These are phyloP conservation scores for Medicago ruthenica DNA, from an alignment of 306 rosid genomes.

Conservation along the genomic window DNA sequence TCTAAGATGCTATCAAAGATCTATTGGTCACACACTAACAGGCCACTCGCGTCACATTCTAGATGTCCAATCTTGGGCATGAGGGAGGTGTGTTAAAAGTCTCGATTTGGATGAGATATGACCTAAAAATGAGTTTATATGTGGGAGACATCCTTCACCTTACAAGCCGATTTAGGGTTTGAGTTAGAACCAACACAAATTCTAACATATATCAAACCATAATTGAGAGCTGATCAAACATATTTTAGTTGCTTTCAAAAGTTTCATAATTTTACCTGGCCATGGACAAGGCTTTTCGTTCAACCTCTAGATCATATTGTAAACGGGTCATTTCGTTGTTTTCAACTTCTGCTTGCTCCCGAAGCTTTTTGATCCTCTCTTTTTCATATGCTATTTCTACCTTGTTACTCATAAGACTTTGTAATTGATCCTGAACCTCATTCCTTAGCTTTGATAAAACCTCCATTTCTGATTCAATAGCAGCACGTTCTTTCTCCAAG, in stretches of 20 bases:
- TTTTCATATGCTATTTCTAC: slow-evolving; percentile 82
- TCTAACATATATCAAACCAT: not conserved
- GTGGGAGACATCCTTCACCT: too few species aligned
- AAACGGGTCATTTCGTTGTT: slow-evolving; percentile 79
- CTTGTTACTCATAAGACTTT: slow-evolving; percentile 75
- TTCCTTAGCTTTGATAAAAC: slow-evolving; percentile 72
- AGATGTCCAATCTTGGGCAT: too few species aligned
- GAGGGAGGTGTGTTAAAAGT: too few species aligned
- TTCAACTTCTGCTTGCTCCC: slow-evolving; percentile 84
- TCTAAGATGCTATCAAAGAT: too few species aligned
- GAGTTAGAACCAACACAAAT: too few species aligned
- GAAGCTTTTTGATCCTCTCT: slow-evolving; percentile 76
- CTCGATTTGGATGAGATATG: too few species aligned
- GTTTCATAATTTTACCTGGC: slow-evolving; percentile 75
- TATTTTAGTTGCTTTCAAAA: slow-evolving; percentile 28
- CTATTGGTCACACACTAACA: too few species aligned
- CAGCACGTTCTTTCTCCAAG: slow-evolving; percentile 74
- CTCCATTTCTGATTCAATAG: slow-evolving; percentile 92
- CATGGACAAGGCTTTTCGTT: slow-evolving; percentile 95
- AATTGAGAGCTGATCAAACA: slow-evolving; percentile 25
- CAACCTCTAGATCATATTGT: slow-evolving; percentile 96
- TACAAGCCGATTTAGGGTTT: too few species aligned
- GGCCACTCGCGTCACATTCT: too few species aligned
- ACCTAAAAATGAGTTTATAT: too few species aligned
- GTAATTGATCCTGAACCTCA: slow-evolving; percentile 88